A percentile compares a stretch with the other conserved stretches of the same genome.
phyloP scores from a whole-genome alignment of 257 asterid species.

The Solanum medicagineum region DNA sequence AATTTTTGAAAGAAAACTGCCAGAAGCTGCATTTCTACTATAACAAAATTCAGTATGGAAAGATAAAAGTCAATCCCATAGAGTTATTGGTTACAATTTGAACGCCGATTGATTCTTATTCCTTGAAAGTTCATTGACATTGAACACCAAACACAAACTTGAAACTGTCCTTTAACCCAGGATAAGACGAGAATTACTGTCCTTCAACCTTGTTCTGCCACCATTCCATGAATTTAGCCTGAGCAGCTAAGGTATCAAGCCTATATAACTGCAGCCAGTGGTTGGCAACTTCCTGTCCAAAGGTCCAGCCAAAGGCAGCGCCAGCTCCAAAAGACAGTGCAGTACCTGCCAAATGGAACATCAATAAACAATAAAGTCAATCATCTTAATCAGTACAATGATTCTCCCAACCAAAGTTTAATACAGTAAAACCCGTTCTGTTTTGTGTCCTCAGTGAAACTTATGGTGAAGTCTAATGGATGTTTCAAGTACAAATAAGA shows the following conservation, averaged over 20 bases:
- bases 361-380: not conserved
- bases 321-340: slow-evolving; percentile 71
- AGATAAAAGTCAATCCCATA: not conserved
- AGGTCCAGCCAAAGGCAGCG: slow-evolving; percentile 60
- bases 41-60: not conserved
- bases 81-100: not conserved
- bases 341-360: slow-evolving; percentile 43
- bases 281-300: slow-evolving; percentile 72
- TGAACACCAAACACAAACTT: not conserved
- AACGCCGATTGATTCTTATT: not conserved
- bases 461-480: not conserved
- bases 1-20: not conserved
- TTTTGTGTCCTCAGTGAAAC: not conserved
- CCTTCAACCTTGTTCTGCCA: slow-evolving; percentile 63
- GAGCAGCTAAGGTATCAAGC: slow-evolving; percentile 65
- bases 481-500: not conserved
- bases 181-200: not conserved
- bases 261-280: slow-evolving; percentile 71
- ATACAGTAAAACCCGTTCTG: not conserved
- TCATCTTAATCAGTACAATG: not conserved
- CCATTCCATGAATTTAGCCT: slow-evolving; percentile 86
- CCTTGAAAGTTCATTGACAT: not conserved
- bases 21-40: not conserved
- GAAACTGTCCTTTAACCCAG: not conserved
- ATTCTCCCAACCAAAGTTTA: not conserved